Evolutionary conservation across 306 rosid species (phyloP), one percentile per base, ranked within the genome.

Genomic region (Prinsepia uniflora): DNA sequence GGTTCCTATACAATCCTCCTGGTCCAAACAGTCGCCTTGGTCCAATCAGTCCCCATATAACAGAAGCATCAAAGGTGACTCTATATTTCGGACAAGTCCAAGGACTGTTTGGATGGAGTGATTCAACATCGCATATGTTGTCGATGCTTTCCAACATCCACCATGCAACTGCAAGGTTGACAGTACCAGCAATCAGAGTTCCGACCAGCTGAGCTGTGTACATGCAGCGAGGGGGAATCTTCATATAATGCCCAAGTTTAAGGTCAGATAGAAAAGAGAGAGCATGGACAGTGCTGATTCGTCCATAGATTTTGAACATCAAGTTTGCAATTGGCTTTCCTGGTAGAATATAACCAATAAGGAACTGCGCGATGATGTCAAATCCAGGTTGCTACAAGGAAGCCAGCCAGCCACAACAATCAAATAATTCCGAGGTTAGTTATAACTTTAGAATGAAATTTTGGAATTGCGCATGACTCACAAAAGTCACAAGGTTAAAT

Each of bases 211-310:
- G 99, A 70, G 96, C 96, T 2, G 78, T 82, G 76, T 91, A 95
- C 97, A 95, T 91, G 91, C 92, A 81, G 36, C 96, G 81, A 4
- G 99, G 99, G 24, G 99, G 99, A 70, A 95, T 95, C 82, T 95
- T 95, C 99, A 95, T 95, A 86, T 95, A 95, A 73, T 91, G 96
- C 5, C 99, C 99, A 5, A 95, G 99, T 82, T 95, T 95, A 62
- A 95, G 99, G 72, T 95, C 99, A 13, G 96, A 81, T 70, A 95
- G 88, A 88, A 95, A 91, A 73, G 99, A 87, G 66, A 95, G 92
- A 24, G 99, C 99, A 70, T 95, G 99, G 73, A 95, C 77, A 0
- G 99, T 95, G 79, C 99, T 95, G 85, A 87, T 95, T 83, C 99
- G 85, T 30, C 99, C 99, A 65, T 95, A 95, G 30, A 95, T 91